Base-by-base conservation (phyloP, 495 filamentous ascomycete species). In the Hyaloscypha variabilis region DNA sequence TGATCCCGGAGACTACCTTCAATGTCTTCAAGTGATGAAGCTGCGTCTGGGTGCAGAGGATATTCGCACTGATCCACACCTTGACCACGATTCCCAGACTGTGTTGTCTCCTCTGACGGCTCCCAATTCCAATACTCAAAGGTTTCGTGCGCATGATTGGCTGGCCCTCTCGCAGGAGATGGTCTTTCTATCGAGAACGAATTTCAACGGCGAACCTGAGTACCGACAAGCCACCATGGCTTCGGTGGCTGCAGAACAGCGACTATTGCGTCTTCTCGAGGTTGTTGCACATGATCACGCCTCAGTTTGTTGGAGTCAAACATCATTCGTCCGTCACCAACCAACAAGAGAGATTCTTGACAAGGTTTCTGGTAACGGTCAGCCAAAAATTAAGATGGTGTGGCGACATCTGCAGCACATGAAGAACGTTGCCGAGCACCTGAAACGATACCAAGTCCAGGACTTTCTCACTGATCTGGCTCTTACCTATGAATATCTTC, bases 401-500 rank as follows among this genome's bases (percentile, higher is more conserved):
- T 75, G 66, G 61, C n/a, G 58, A 13, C 73, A 75, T 56, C 55
- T 75, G 8, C 34, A 68, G 1, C 57, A 67, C 39, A 31, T 75
- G 26, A 63, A 64, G 6, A 31, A 29, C 19, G 49, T 67, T 8
- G 21, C 51, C 34, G 24, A 50, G 19, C n/a, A 57, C 13, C 26
- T 74, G 17, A 29, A 54, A 23, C 63, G 36, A 21, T 0, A 10
- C 26, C 65, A 72, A 26, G 25, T 74, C 19, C n/a, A 25, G 3
- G 66, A 74, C 39, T 75, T 72, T 42, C 63, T 74, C 11, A 39
- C 52, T 0, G 73, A 75, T 46, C 17, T 75, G 24, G 64, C 66
- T 46, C 56, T 61, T 8, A 71, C 62, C 13, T 75, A 75, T 36
- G 49, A 50, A 1, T 63, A 66, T 39, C 66, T 75, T 21, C 73